phyloP scores from a whole-genome alignment of 2,329 filamentous ascomycete genomes.

The Beauveria asiatica region DNA sequence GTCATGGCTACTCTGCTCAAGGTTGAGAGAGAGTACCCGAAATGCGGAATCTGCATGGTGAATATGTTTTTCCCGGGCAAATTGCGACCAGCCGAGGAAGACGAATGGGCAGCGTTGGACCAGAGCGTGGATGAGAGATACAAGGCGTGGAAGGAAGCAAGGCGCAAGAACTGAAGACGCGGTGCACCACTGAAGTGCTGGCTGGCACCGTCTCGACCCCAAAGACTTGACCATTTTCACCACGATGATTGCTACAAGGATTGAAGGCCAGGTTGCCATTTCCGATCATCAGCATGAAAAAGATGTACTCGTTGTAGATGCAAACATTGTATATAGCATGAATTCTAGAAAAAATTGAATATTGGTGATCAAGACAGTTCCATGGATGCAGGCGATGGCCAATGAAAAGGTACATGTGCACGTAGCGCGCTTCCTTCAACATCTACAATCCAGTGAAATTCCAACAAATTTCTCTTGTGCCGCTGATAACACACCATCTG shows the following conservation, averaged over 20 bases:
- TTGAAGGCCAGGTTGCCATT: slow-evolving; percentile 1
- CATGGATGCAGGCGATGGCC: no score
- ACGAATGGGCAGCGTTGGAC: background rate
- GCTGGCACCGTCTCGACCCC: slow-evolving; percentile 13
- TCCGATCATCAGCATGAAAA: background rate
- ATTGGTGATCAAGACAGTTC: no score
- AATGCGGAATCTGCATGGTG: background rate
- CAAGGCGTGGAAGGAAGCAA: no score
- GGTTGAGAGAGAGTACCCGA: slow-evolving; percentile 1
- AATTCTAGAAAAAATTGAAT: background rate
- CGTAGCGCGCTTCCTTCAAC: no score
- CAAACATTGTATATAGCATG: background rate
- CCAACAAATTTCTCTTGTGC: no score
- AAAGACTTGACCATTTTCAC: slow-evolving; percentile 17
- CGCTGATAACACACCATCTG: no score
- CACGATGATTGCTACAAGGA: slow-evolving; percentile 18
- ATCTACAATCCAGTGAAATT: no score
- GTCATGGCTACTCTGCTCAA: slow-evolving; percentile 12
- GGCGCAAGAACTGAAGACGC: no score
- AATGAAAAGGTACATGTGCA: no score
- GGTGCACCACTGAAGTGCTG: slow-evolving; percentile 7
- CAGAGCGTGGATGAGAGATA: no score
- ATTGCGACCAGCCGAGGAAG: background rate
- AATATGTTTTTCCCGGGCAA: background rate
- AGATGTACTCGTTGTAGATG: background rate